phyloP scores from a whole-genome alignment of 768 basidiomycete genomes.

The Pleurotus cornucopiae region DNA sequence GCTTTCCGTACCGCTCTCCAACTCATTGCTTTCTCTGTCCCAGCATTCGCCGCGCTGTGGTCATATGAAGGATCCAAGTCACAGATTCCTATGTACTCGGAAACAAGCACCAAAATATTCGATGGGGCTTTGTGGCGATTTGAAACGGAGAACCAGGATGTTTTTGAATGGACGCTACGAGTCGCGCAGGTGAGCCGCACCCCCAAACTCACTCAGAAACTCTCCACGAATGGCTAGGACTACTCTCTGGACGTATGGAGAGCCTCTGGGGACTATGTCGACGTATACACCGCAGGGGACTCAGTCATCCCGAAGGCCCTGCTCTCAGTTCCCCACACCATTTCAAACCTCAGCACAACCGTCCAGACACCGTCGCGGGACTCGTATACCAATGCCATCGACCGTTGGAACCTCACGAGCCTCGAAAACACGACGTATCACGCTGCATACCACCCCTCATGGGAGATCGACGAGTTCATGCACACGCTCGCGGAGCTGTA shows the following conservation, averaged over 20 bases:
- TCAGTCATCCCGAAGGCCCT: conserved; percentile 9
- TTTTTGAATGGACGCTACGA: not conserved
- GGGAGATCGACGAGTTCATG: conserved; percentile 51
- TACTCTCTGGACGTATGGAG: conserved; percentile 52
- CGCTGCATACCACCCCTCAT: conserved; percentile 49
- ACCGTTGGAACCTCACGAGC: conserved; percentile 27
- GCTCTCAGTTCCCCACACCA: conserved; percentile 13
- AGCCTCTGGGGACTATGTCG: conserved; percentile 33
- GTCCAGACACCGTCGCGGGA: conserved; percentile 6
- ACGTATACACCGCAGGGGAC: conserved; percentile 39
- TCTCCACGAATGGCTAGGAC: conserved; percentile 22
- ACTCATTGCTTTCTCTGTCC: no score
- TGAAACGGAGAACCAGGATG: not conserved
- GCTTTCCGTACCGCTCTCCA: no score
- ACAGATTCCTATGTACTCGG: no score
- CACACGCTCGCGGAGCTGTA: conserved; percentile 37
- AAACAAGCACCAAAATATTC: not conserved
- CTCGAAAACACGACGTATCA: conserved; percentile 37
- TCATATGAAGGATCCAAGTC: no score
- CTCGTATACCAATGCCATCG: not conserved
- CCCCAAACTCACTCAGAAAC: not conserved
- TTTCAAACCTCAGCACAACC: conserved; percentile 10
- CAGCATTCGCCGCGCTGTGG: no score
- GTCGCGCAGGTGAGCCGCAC: not conserved
- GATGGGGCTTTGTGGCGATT: not conserved